A percentile compares a stretch with the other conserved stretches of the same genome.
Conservation (phyloP, 2,329 filamentous ascomycete species). For the Nakataea oryzae region DNA sequence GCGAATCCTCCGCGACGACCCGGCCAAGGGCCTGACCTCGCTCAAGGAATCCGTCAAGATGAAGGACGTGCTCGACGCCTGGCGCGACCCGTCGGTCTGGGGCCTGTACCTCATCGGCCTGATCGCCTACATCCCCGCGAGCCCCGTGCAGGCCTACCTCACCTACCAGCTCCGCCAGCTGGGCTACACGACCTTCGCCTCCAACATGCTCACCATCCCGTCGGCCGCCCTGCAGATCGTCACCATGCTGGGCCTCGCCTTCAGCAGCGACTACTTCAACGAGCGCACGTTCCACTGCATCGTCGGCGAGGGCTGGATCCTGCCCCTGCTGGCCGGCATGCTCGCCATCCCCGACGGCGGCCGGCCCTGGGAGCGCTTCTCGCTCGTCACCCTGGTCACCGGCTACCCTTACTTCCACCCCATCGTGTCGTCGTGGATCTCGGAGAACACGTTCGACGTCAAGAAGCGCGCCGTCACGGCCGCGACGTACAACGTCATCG, state of each 20-base stretch:
- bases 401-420: constrained; percentile 45
- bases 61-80: constrained; percentile 31
- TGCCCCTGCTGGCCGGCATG: constrained; percentile 40
- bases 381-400: constrained; percentile 30
- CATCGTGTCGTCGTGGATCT: constrained; percentile 38
- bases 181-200: constrained; percentile 46
- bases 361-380: constrained; percentile 40
- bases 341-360: constrained; percentile 35
- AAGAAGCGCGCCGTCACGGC: constrained; percentile 37
- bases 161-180: constrained; percentile 45
- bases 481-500: constrained; percentile 35
- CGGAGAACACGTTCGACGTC: constrained; percentile 37
- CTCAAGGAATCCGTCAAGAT: constrained; percentile 30
- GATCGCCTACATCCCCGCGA: constrained; percentile 36
- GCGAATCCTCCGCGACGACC: constrained; percentile 41
- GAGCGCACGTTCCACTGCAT: constrained; percentile 42
- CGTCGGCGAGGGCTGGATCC: constrained; percentile 38
- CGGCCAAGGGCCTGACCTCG: constrained; percentile 38
- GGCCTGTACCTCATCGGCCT: constrained; percentile 38
- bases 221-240: constrained; percentile 45
- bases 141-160: constrained; percentile 37
- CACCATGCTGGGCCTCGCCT: constrained; percentile 42
- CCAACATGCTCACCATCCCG: constrained; percentile 53
- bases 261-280: constrained; percentile 43
- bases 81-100: constrained; percentile 36